Conservation (phyloP, 352 stramenopile genomes). For the Plasmopara viticola region DNA sequence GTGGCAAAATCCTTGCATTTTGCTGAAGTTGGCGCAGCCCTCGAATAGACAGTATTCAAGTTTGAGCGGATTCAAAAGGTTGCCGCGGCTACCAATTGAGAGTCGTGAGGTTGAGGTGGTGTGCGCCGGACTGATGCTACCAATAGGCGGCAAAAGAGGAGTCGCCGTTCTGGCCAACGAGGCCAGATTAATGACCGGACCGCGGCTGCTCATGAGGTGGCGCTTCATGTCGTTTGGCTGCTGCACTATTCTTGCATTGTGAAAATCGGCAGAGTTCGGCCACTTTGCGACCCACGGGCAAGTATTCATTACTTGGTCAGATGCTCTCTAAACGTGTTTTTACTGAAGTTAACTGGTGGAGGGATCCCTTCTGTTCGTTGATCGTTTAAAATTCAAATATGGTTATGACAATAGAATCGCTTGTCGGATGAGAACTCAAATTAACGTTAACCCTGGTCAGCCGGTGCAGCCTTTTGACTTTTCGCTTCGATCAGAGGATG, state of each 20-base stretch:
- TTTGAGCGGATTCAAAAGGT: slow-evolving; percentile 35
- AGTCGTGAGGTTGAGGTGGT: slow-evolving; percentile 23
- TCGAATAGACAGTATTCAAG: slow-evolving; percentile 41
- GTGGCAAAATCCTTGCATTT: slow-evolving; percentile 60
- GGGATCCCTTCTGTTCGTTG: slow-evolving; percentile 3
- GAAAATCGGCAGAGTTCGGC: slow-evolving; percentile 7
- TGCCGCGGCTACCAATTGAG: slow-evolving; percentile 11
- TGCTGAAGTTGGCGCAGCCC: slow-evolving; percentile 56
- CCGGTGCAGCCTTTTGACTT: slow-evolving; percentile 22
- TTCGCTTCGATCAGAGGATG: slow-evolving; percentile 26
- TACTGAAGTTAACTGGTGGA: slow-evolving; percentile 2
- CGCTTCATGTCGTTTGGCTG: slow-evolving; percentile 20
- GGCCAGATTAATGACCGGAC: slow-evolving; percentile 18
- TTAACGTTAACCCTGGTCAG: slow-evolving; percentile 21
- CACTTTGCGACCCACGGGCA: slow-evolving; percentile 21
- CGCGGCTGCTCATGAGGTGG: slow-evolving; percentile 18
- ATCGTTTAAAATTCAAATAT: slow-evolving; percentile 24
- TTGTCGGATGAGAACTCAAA: slow-evolving; percentile 12
- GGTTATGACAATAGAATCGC: slow-evolving; percentile 19
- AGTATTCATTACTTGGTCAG: slow-evolving; percentile 17
- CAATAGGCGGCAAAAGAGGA: slow-evolving; percentile 30
- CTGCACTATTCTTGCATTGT: slow-evolving; percentile 8
- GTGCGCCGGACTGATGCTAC: slow-evolving; percentile 46
- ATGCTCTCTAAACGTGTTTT: slow-evolving; percentile 17
- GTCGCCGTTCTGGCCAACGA: slow-evolving; percentile 19